Evolutionary conservation across 768 basidiomycete species (phyloP), one percentile per base, ranked within the genome.

Genomic region (Pholiota conissans): DNA sequence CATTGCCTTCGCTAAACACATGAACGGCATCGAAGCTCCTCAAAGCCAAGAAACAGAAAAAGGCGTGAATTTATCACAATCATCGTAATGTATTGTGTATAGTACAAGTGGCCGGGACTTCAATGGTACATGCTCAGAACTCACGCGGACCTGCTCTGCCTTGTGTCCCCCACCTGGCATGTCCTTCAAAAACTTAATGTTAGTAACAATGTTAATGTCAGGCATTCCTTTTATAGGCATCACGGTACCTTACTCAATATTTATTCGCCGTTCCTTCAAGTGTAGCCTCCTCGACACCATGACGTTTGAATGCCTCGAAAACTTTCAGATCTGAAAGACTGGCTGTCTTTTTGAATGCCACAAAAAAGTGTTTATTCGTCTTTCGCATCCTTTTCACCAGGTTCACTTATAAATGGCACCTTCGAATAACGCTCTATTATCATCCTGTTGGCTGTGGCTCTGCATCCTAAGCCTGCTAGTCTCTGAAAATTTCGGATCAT

Each of bases 21-120:
- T 58, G 50, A 58, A 51, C 34, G 30, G 14, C 20, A n/a, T n/a
- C n/a, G 22, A 42, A 26, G 35, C 37, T 5, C 16, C 45, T 40
- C 32, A 27, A 48, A 54, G 54, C 46, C 54, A n/a, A n/a, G 62
- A 58, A 30, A 56, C 52, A 9, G 46, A 47, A 49, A 56, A 57
- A 60, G 30, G 30, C 24, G 59, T 61, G 59, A 54, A 50, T 52
- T 56, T 63, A 56, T 48, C 34, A 24, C 56, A 45, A 13, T 45
- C 1, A 24, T 45, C 24, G 5, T 22, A 24, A 18, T 45, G 1
- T 45, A 18, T 40, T 45, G 42, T 45, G 42, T 45, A 45, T 10
- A 45, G 9, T 20, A 45, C 42, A 45, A 20, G 42, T 45, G 22
- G 20, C 42, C 18, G 11, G 24, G 18, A 45, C 13, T 13, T 39